phyloP scores from a whole-genome alignment of 176 grass and related monocot genomes.

The Zizania latifolia region DNA sequence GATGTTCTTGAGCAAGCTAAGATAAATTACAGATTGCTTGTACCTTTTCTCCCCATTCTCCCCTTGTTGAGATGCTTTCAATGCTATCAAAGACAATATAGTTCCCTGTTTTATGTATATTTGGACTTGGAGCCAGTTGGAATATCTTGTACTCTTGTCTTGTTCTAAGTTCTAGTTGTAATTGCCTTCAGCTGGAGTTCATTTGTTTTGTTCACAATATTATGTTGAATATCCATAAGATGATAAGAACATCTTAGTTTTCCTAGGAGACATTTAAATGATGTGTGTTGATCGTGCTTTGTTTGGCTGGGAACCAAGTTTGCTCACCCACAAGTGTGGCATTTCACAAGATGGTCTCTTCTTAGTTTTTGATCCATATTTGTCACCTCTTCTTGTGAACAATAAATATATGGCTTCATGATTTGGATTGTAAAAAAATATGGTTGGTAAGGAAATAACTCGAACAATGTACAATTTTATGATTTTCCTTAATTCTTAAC shows the following conservation, averaged over 20 bases:
- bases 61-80: neutral
- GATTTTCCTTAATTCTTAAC: slow-evolving; percentile 16
- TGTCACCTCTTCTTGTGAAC: neutral
- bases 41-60: neutral
- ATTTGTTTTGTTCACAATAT: neutral
- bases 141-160: neutral
- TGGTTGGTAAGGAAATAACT: neutral
- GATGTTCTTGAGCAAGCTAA: neutral
- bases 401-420: neutral
- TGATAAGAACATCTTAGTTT: neutral
- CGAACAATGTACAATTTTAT: neutral
- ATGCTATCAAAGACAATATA: neutral
- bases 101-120: neutral
- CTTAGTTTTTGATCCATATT: neutral
- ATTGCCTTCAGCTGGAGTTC: neutral
- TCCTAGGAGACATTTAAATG: neutral
- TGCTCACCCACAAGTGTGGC: neutral
- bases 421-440: neutral
- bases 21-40: neutral
- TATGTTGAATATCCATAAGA: neutral
- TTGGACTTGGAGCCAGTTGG: neutral
- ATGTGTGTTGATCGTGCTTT: neutral
- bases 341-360: neutral
- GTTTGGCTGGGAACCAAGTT: slow-evolving; percentile 10
- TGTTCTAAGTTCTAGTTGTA: neutral